These are phyloP conservation scores for Saccharomycopsis sp. DNA, from an alignment of 805 yeast species.

Conservation along the genomic window DNA sequence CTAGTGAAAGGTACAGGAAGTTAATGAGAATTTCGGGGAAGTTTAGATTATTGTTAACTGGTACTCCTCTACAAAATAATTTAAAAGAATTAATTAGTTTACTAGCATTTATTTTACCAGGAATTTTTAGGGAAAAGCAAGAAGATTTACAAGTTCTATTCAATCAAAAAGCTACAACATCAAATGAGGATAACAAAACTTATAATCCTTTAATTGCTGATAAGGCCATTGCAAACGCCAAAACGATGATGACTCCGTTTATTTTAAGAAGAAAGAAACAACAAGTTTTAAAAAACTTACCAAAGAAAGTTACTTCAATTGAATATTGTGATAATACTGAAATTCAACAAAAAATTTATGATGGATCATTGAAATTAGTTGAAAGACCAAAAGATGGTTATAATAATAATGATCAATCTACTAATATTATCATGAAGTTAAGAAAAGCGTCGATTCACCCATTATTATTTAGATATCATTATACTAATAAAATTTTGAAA, in stretches of 20 bases:
- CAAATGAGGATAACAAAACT: slow-evolving; percentile 27
- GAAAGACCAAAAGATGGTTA: slow-evolving; percentile 19
- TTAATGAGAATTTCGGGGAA: slow-evolving; percentile 74
- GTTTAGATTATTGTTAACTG: slow-evolving; percentile 84
- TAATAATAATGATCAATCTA: slow-evolving; percentile 23
- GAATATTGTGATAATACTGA: slow-evolving; percentile 54
- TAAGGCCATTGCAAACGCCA: slow-evolving; percentile 88
- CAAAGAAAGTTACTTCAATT: slow-evolving; percentile 57
- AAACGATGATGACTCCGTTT: slow-evolving; percentile 97
- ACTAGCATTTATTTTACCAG: slow-evolving; percentile 83
- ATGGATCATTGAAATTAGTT: slow-evolving; percentile 39
- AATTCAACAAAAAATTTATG: slow-evolving; percentile 49
- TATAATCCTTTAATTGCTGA: slow-evolving; percentile 78
- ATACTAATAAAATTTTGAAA: slow-evolving; percentile 41
- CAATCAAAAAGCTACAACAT: slow-evolving; percentile 68
- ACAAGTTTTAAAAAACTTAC: slow-evolving; percentile 85
- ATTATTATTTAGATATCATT: slow-evolving; percentile 60
- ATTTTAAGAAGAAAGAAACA: slow-evolving; percentile 84
- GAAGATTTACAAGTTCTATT: slow-evolving; percentile 77
- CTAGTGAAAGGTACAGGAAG: slow-evolving; percentile 77
- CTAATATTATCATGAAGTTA: slow-evolving; percentile 76
- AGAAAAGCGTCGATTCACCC: slow-evolving; percentile 95
- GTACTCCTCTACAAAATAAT: slow-evolving; percentile 95
- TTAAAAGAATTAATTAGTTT: slow-evolving; percentile 82
- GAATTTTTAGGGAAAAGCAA: slow-evolving; percentile 65